These are phyloP conservation scores for Aspergillus biplanus DNA, from an alignment of 495 filamentous ascomycete genomes.

Conservation along the genomic window DNA sequence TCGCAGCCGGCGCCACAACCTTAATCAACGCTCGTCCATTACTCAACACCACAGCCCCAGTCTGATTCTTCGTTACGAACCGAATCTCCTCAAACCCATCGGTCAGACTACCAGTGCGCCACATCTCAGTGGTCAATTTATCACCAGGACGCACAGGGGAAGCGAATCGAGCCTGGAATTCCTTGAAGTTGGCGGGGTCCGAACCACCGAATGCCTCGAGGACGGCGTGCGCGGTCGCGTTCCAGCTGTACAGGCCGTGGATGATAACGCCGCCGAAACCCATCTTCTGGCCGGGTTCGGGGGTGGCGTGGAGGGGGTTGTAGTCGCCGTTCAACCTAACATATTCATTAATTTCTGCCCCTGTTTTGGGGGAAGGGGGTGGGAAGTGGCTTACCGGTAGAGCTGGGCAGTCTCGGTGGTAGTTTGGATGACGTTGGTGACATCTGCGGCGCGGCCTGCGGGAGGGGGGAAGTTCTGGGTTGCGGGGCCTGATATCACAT, in stretches of 20 bases:
- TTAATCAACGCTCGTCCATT: constrained; percentile 62
- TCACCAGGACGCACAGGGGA: constrained; percentile 77
- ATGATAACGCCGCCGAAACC: constrained; percentile 88
- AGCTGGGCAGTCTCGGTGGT: constrained; percentile 71
- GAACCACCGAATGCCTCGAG: constrained; percentile 72
- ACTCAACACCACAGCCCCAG: constrained; percentile 77
- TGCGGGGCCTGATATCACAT: constrained; percentile 73
- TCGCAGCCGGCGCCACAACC: not conserved
- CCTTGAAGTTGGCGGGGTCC: constrained; percentile 76
- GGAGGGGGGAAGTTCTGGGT: constrained; percentile 77
- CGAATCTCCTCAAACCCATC: constrained; percentile 81
- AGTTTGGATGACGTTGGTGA: constrained; percentile 68
- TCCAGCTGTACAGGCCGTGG: constrained; percentile 86
- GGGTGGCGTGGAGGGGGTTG: constrained; percentile 86
- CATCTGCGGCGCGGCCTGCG: constrained; percentile 72
- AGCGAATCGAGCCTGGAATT: constrained; percentile 88
- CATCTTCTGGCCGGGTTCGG: constrained; percentile 83
- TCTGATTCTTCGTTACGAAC: constrained; percentile 70
- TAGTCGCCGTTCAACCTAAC: constrained; percentile 82
- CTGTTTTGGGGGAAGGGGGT: not conserved
- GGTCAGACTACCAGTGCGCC: constrained; percentile 55
- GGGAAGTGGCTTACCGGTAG: constrained; percentile 53
- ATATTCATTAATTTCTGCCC: constrained; percentile 7
- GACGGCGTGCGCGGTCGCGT: constrained; percentile 75
- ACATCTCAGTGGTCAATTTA: constrained; percentile 53